phyloP scores from a whole-genome alignment of 257 asterid genomes.

The Nicotiana tabacum region DNA sequence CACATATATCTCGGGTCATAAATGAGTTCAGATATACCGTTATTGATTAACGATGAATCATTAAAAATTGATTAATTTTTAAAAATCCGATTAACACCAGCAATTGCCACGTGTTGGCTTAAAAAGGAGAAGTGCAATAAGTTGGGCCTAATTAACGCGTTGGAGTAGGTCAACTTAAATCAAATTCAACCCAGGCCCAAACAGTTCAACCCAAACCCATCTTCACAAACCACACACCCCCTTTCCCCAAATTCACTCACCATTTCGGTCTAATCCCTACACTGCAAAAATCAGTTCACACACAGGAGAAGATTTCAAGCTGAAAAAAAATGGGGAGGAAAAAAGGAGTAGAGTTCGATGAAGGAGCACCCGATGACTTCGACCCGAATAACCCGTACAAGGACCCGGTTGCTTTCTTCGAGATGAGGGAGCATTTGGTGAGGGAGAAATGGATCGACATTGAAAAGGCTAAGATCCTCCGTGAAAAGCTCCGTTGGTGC shows the following conservation, averaged over 20 bases:
- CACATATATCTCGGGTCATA: too few species aligned
- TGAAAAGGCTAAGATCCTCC: conserved; percentile 90
- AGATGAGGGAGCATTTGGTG: conserved; percentile 90
- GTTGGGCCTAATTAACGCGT: background rate
- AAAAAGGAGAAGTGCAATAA: background rate
- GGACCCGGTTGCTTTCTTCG: conserved; percentile 88
- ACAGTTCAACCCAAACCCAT: background rate
- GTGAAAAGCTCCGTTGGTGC: conserved; percentile 91
- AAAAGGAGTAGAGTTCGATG: conserved; percentile 73
- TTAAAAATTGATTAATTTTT: too few species aligned
- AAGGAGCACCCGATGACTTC: conserved; percentile 83
- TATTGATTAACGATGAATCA: too few species aligned
- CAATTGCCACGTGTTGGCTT: too few species aligned
- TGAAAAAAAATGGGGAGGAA: conserved; percentile 67
- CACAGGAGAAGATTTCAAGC: background rate
- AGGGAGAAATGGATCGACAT: conserved; percentile 95
- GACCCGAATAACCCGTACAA: conserved; percentile 84
- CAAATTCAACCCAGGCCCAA: background rate
- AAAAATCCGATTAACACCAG: too few species aligned
- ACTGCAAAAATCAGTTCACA: background rate
- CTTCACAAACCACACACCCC: background rate
- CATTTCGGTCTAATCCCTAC: background rate
- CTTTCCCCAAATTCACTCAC: background rate
- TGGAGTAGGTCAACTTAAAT: background rate
- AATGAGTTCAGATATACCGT: too few species aligned